A percentile compares a stretch with the other conserved stretches of the same genome.
phyloP scores from a whole-genome alignment of 164 flowering plant species.

The Saururus chinensis region DNA sequence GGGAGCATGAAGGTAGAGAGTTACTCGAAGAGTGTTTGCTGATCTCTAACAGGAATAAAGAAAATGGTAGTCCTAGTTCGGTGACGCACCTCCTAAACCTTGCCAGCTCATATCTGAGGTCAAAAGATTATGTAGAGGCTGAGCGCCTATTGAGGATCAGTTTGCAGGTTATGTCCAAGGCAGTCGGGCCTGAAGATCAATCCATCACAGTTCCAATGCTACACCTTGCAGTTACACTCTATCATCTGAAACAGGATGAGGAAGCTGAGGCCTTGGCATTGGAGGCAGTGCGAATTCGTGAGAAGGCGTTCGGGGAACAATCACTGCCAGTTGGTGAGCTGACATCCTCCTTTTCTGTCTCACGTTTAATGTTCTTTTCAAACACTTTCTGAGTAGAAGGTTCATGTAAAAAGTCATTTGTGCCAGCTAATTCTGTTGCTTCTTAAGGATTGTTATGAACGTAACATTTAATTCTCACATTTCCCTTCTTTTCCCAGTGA shows the following conservation, averaged over 20 bases:
- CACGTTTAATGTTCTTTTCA: no score
- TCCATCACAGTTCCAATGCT: constrained; percentile 74
- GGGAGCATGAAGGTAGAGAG: constrained; percentile 72
- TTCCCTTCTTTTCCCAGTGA: not conserved
- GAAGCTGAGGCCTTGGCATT: constrained; percentile 70
- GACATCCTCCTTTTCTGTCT: not conserved
- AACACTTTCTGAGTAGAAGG: no score
- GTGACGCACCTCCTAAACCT: constrained; percentile 73
- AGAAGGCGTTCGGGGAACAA: constrained; percentile 66
- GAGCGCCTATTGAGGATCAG: constrained; percentile 67
- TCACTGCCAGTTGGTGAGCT: constrained; percentile 73
- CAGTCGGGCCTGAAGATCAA: constrained; percentile 44
- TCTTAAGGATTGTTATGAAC: no score
- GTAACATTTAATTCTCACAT: no score
- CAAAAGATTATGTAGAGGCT: constrained; percentile 73
- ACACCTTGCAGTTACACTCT: constrained; percentile 74
- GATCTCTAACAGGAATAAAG: constrained; percentile 53
- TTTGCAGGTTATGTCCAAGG: constrained; percentile 46
- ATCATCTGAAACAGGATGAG: constrained; percentile 46
- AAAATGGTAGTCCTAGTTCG: constrained; percentile 58
- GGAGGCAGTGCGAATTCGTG: constrained; percentile 60
- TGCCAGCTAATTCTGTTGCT: no score
- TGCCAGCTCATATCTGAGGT: constrained; percentile 69
- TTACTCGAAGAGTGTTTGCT: constrained; percentile 76
- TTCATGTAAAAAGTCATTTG: no score